Evolutionary conservation across 2,329 filamentous ascomycete species (phyloP), one percentile per base, ranked within the genome.

Genomic region (Paecilomyces sp.): DNA sequence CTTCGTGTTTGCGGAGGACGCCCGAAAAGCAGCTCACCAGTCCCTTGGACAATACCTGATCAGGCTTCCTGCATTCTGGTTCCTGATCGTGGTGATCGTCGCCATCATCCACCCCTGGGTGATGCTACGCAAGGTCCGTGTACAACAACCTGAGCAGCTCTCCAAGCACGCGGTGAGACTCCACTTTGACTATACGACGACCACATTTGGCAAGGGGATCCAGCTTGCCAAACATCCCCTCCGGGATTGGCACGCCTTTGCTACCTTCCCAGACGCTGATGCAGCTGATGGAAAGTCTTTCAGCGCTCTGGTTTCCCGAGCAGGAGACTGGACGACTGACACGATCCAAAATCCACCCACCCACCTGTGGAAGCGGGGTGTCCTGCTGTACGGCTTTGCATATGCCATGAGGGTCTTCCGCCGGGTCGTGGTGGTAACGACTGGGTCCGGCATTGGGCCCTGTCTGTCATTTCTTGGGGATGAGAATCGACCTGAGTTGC

Each of bases 211-310:
- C 62, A 80, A 82, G 59, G 81, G 80, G 54, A 78, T 85, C 57
- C 84, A 87, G 50, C 74, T 91, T 25, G 83, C 88, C 2, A 81
- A 82, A 57, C 79, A 80, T 8, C 88, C 88, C 0, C 77, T 91
- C 47, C 74, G 81, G 8, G 89, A 92, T 73, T 90, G 88, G 81
- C 89, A 92, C 74, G 84, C 86, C 0, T 92, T 92, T 68, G 89
- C 89, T 52, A 87, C 87, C 1, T 89, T 92, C 61, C 85, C 88
- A 1, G 81, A 85, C 61, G 79, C 83, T 2, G 70, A 78, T 60
- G 25, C 22, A 22, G 22, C 25, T 28, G 25, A 28, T 28, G 74
- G 79, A 41, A 77, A 77, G 57, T 86, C 84, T 13, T 90, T 88
- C 74, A 90, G 87, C 0, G 78, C 89, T 31, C 77, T 92, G 31